Evolutionary conservation across 768 basidiomycete species (phyloP), one percentile per base, ranked within the genome.

Genomic region (Suillus ampliporus): DNA sequence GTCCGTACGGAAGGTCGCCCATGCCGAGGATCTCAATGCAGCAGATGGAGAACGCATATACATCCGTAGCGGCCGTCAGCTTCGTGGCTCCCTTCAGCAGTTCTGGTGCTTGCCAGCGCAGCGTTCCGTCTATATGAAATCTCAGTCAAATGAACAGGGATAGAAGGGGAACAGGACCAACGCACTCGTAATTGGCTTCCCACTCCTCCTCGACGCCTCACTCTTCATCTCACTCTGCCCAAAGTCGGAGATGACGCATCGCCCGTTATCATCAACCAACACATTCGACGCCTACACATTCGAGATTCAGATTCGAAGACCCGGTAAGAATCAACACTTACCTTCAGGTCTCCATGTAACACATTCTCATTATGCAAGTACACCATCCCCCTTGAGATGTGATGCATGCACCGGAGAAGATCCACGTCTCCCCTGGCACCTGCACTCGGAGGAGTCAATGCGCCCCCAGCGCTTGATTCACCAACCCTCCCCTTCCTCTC

Each of bases 191-290:
- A 77, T 76, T 3, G 79, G 70, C 26, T 77, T 77, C 11, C 86
- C 86, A 60, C 85, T 89, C 3, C 90, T 78, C 37, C 84, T 80
- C 66, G 81, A 87, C 5, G 84, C 86, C 71, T 94, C 90, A 17
- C 82, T 84, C 76, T 88, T 91, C 79, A 94, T 87, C 73, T 91
- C 88, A 67, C 86, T 89, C 72, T 94, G 89, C 0, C 91, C 92
- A 72, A 95, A 95, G 70, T 94, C 92, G 34, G 90, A 86, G 46
- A 95, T 86, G 44, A 94, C 81, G 62, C 91, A 94, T 51, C 78
- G 83, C 2, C 83, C 80, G 1, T 80, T 74, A 63, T 91, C 86
- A 66, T 89, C 85, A 15, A 95, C 86, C 2, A 95, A 83, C 17
- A 94, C 84, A 70, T 95, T 95, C 2, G 88, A 81, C 3, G 85